Percentiles rank a stretch among this genome's conserved stretches.
Conservation (phyloP, 2,329 filamentous ascomycete species). For the Alternaria sp. region DNA sequence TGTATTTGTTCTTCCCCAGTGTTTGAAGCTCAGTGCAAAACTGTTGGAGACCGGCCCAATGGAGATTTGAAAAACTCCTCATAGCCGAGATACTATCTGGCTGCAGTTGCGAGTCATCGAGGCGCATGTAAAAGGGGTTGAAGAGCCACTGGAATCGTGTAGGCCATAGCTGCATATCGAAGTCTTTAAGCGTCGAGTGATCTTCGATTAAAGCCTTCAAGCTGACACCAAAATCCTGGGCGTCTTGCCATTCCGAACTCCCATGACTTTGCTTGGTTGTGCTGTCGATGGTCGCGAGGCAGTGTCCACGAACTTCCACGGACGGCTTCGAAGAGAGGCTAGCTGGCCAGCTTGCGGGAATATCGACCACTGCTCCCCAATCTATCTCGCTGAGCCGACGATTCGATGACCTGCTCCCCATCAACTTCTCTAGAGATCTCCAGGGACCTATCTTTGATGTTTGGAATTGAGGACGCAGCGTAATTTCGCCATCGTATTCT, state of each 20-base stretch:
- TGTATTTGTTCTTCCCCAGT: slow-evolving; percentile 9
- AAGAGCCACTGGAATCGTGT: slow-evolving; percentile 16
- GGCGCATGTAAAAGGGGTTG: slow-evolving; percentile 3
- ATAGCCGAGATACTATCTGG: not conserved
- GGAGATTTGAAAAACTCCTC: not conserved
- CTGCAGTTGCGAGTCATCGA: not conserved
- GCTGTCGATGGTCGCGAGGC: slow-evolving; percentile 18
- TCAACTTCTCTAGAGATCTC: slow-evolving; percentile 17
- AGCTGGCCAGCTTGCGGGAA: slow-evolving; percentile 9
- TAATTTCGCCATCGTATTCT: slow-evolving; percentile 5
- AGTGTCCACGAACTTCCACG: slow-evolving; percentile 16
- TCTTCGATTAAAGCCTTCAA: slow-evolving; percentile 4
- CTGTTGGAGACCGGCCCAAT: slow-evolving; percentile 3
- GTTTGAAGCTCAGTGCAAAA: slow-evolving; percentile 18
- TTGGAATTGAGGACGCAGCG: slow-evolving; percentile 17
- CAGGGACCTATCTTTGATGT: slow-evolving; percentile 16
- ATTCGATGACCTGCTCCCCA: not conserved
- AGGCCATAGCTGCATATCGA: slow-evolving; percentile 13
- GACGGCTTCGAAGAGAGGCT: not conserved
- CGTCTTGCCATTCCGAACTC: slow-evolving; percentile 6
- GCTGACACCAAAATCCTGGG: slow-evolving; percentile 7
- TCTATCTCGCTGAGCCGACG: slow-evolving; percentile 8
- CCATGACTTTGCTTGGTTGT: not conserved
- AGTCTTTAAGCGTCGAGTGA: not conserved
- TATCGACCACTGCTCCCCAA: slow-evolving; percentile 9